Percentiles rank a stretch among this genome's conserved stretches.
phyloP scores from a whole-genome alignment of 306 rosid species.

The Pueraria montana region DNA sequence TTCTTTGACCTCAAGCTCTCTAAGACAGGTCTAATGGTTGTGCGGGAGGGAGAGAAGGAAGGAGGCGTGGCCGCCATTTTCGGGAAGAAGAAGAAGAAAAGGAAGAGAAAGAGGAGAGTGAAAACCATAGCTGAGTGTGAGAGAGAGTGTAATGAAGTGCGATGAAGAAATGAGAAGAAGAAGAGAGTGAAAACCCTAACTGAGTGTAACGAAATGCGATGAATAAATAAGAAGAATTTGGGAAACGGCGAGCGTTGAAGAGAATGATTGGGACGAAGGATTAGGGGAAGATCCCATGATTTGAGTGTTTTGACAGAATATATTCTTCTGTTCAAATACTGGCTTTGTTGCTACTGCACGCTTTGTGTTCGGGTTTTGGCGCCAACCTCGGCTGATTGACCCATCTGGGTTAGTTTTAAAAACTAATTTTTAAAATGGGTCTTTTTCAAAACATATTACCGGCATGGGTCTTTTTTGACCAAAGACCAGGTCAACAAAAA shows the following conservation, averaged over 20 bases:
- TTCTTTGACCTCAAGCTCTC: conserved; percentile 83
- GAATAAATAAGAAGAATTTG: conserved; percentile 31
- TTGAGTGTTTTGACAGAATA: conserved; percentile 1
- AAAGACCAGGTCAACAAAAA: too few relatives aligned
- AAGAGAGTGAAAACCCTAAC: too few relatives aligned
- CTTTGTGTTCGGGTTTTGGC: conserved; percentile 54
- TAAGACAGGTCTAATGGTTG: conserved; percentile 75
- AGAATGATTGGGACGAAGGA: conserved; percentile 7
- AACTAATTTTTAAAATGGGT: too few relatives aligned
- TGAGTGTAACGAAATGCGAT: background rate
- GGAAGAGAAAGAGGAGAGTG: background rate
- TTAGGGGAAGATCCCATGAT: conserved; percentile 45
- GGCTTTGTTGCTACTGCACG: too few relatives aligned
- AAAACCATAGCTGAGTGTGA: conserved; percentile 44
- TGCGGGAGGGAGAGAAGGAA: conserved; percentile 78
- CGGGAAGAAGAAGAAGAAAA: background rate
- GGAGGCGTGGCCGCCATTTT: conserved; percentile 59
- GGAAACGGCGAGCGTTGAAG: conserved; percentile 27
- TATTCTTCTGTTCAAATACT: background rate
- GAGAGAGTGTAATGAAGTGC: too few relatives aligned
- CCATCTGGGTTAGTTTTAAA: too few relatives aligned
- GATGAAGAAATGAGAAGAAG: too few relatives aligned
- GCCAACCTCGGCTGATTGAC: too few relatives aligned
- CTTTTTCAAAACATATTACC: too few relatives aligned
- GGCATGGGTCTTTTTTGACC: too few relatives aligned